Evolutionary conservation across 2,329 filamentous ascomycete species (phyloP).

Genomic region (Venturia effusa): DNA sequence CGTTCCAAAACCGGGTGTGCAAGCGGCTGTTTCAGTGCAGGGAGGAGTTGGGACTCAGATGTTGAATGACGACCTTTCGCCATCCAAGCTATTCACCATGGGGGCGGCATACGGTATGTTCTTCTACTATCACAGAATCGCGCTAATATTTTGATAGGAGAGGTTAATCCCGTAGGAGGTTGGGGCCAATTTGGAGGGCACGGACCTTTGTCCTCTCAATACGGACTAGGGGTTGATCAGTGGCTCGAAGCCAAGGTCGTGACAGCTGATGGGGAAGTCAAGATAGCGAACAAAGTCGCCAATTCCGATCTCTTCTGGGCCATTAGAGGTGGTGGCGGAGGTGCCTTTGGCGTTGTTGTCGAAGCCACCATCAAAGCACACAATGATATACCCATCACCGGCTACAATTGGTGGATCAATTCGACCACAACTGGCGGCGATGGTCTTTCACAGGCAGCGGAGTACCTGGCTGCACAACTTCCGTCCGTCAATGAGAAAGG

Average conservation of each 20-base stretch:
- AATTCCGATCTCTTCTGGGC: conserved; percentile 17
- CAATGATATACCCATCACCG: conserved; percentile 5
- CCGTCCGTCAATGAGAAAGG: conserved; percentile 7
- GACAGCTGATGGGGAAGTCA: conserved; percentile 16
- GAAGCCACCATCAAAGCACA: conserved; percentile 22
- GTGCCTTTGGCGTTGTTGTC: conserved; percentile 22
- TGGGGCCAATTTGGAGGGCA: conserved; percentile 8
- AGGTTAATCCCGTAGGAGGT: no score
- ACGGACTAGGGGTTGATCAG: neutral
- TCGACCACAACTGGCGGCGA: neutral
- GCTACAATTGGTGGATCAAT: neutral
- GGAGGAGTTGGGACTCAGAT: neutral
- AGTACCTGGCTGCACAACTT: neutral
- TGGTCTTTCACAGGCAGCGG: neutral
- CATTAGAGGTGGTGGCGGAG: conserved; percentile 9
- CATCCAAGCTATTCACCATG: conserved; percentile 3
- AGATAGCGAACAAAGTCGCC: conserved; percentile 25
- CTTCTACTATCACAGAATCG: no score
- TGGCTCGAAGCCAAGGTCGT: conserved; percentile 17
- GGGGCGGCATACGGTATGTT: conserved; percentile 6
- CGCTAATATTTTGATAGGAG: no score
- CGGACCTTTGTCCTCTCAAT: neutral
- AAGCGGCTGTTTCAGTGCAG: conserved; percentile 8
- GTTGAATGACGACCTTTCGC: neutral
- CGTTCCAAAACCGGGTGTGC: conserved; percentile 1